phyloP scores from a whole-genome alignment of 768 basidiomycete genomes.

The Trametes cubensis region DNA sequence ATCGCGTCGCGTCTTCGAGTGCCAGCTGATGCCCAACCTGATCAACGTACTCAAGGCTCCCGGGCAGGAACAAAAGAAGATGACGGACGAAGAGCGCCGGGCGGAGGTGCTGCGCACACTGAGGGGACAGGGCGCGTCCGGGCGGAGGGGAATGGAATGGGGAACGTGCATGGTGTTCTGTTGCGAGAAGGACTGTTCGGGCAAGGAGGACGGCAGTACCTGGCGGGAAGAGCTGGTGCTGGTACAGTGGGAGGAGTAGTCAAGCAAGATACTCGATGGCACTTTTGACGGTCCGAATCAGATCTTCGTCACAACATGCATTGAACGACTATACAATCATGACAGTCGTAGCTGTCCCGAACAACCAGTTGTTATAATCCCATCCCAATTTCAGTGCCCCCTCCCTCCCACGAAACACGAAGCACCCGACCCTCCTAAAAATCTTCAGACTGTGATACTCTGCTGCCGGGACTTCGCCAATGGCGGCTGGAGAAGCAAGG shows the following conservation, averaged over 20 bases:
- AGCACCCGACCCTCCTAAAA: too few species aligned
- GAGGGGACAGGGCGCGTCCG: conserved; percentile 47
- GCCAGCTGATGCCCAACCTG: conserved; percentile 93
- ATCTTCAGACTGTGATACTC: too few species aligned
- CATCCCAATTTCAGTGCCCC: too few species aligned
- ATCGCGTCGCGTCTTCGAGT: conserved; percentile 78
- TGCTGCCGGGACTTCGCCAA: too few species aligned
- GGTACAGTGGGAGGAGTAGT: conserved; percentile 73
- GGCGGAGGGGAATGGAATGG: conserved; percentile 85
- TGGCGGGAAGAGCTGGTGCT: conserved; percentile 81
- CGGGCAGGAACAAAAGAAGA: conserved; percentile 32
- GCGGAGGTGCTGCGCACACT: conserved; percentile 60
- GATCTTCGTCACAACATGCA: too few species aligned
- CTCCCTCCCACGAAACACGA: too few species aligned
- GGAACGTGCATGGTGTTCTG: conserved; percentile 90
- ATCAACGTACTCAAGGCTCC: conserved; percentile 69
- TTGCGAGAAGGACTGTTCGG: conserved; percentile 70
- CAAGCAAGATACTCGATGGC: not conserved
- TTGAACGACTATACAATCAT: too few species aligned
- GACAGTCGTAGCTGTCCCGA: too few species aligned
- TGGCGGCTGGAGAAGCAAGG: too few species aligned
- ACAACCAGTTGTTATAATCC: too few species aligned
- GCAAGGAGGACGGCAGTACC: conserved; percentile 41
- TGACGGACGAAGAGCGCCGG: conserved; percentile 71
- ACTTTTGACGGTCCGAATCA: too few species aligned